These are phyloP conservation scores for Boletus sensibilis DNA, from an alignment of 768 basidiomycete species.

Conservation along the genomic window DNA sequence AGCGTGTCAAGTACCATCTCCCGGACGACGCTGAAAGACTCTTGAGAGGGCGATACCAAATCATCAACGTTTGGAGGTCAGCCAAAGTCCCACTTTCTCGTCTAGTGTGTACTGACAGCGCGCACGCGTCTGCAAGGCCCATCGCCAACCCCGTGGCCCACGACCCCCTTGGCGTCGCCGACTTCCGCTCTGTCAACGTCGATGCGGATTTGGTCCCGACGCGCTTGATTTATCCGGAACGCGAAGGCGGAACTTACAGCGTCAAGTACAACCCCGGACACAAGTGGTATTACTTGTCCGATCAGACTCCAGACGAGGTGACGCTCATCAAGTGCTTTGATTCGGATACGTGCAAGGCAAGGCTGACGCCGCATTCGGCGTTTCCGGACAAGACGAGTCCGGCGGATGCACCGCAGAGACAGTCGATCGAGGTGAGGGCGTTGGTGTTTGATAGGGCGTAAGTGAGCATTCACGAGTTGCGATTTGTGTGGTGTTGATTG, in stretches of 20 bases:
- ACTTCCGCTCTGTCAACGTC: conserved; percentile 37
- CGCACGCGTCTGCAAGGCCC: conserved; percentile 14
- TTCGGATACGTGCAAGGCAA: conserved; percentile 36
- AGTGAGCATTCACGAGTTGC: background rate
- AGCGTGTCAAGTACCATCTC: conserved; percentile 37
- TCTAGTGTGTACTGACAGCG: background rate
- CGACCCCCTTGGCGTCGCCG: conserved; percentile 38
- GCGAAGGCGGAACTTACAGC: conserved; percentile 21
- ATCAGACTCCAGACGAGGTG: conserved; percentile 40
- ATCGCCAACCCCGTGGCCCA: conserved; percentile 37
- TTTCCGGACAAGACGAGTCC: conserved; percentile 37
- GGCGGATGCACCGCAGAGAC: conserved; percentile 21
- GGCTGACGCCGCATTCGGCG: conserved; percentile 31
- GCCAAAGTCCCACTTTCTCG: background rate
- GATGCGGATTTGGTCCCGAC: conserved; percentile 35
- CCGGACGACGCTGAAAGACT: conserved; percentile 41
- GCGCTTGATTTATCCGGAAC: conserved; percentile 33
- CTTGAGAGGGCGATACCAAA: conserved; percentile 37
- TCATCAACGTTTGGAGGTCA: conserved; percentile 45
- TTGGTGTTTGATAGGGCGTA: conserved; percentile 26
- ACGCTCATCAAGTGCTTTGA: conserved; percentile 44
- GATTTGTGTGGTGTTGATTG: no score
- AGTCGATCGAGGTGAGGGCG: conserved; percentile 42
- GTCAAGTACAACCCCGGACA: conserved; percentile 36
- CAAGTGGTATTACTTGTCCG: conserved; percentile 38